Evolutionary conservation across 192 early-diverging fungal genomes (phyloP).

Genomic region (Polychytrium aggregatum): DNA sequence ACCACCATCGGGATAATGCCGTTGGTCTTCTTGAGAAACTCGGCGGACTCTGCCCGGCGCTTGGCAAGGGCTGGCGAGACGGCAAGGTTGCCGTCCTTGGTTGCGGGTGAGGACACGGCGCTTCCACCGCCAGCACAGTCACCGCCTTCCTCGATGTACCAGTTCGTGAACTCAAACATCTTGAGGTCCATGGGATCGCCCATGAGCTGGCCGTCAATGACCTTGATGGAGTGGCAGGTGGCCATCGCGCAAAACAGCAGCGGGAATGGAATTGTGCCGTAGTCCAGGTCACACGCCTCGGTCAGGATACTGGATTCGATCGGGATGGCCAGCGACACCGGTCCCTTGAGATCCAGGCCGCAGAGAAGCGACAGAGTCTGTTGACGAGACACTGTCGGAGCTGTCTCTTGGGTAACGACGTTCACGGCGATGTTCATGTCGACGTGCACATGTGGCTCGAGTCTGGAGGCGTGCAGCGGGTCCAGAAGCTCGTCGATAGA

Average conservation of each 20-base stretch:
- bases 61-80: too few relatives aligned
- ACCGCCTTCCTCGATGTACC: conserved; percentile 86
- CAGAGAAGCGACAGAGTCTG: too few relatives aligned
- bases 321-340: conserved; percentile 38
- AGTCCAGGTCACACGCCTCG: conserved; percentile 28
- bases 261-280: conserved; percentile 42
- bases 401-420: conserved; percentile 62
- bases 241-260: conserved; percentile 49
- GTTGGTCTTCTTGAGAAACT: too few relatives aligned
- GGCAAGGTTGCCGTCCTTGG: too few relatives aligned
- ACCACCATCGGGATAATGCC: conserved; percentile 79
- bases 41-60: too few relatives aligned
- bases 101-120: too few relatives aligned
- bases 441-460: background rate
- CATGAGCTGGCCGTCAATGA: conserved; percentile 75
- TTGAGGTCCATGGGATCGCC: conserved; percentile 95
- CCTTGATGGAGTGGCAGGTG: conserved; percentile 63
- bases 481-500: conserved; percentile 10
- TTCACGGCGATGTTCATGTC: conserved; percentile 27
- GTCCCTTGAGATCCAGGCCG: background rate
- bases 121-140: conserved; percentile 7
- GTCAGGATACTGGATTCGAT: too few relatives aligned
- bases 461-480: too few relatives aligned
- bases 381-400: too few relatives aligned
- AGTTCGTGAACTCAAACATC: conserved; percentile 95